Base-by-base conservation (phyloP, 768 basidiomycete species). In the Suillus subalutaceus region DNA sequence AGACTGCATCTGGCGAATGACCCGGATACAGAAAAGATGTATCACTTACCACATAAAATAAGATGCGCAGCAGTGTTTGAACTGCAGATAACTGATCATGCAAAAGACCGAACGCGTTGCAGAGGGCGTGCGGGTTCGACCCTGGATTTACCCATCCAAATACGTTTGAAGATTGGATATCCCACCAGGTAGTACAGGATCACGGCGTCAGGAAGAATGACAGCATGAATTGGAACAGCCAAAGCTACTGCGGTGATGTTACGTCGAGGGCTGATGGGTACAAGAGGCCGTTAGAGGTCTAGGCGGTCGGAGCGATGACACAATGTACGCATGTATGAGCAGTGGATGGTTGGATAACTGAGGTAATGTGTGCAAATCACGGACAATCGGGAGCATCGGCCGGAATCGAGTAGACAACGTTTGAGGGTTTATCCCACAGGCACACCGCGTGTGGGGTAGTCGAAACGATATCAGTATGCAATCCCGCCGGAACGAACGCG, bases 11-110 rank as follows among this genome's bases (percentile, higher is more conserved):
- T 60, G 26, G 58, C 40, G 58, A 43, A 37, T 60, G 58, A 37
- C 10, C 40, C 58, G 40, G 40, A 41, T 7, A 41, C 58, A 37
- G 40, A 60, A 60, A 60, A 56, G 38, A 41, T 18, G 26, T 26
- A 60, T 60, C 58, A 60, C 58, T 60, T 60, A 60, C 58, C 58
- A 60, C 58, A 60, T 60, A 60, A 20, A 60, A 60, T 60, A 43
- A 40, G n/a, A 60, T 43, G 58, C 40, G 40, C 58, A 41, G 58
- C 58, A 26, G 26, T 26, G 55, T 35, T 13, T 56, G 40, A 60
- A 10, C 38, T 41, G 40, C 16, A 59, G 16, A 26, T 60, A 41
- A 43, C 40, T 60, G 40, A 60, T 60, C 26, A 43, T 18, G 58
- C 58, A 60, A 41, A 41, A 60, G 58, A 60, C 58, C 40, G 58